Conservation (phyloP, 768 basidiomycete species). For the Rhizopogon vulgaris region DNA sequence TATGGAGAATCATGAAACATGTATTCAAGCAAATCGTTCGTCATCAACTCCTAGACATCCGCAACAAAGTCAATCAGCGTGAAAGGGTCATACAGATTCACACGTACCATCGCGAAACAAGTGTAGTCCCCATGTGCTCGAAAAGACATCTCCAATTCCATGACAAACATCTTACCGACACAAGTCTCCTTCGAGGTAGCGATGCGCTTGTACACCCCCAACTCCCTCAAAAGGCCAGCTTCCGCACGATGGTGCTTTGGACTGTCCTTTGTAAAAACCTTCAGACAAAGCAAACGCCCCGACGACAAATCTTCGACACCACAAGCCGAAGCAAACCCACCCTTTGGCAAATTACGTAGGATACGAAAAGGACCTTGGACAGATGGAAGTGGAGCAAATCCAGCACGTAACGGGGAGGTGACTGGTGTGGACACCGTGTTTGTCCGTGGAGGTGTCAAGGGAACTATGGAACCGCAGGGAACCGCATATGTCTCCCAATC, state of each 20-base stretch:
- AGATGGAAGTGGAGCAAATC: slow-evolving; percentile 11
- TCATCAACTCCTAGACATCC: slow-evolving; percentile 33
- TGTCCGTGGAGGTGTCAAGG: neutral
- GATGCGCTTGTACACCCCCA: slow-evolving; percentile 30
- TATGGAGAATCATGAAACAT: slow-evolving; percentile 17
- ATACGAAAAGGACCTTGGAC: slow-evolving; percentile 22
- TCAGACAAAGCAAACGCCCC: slow-evolving; percentile 34
- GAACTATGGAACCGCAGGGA: too few relatives aligned
- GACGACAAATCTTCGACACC: slow-evolving; percentile 19
- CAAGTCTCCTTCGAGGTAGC: slow-evolving; percentile 12
- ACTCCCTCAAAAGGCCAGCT: slow-evolving; percentile 24
- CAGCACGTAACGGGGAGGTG: neutral
- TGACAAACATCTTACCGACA: slow-evolving; percentile 30
- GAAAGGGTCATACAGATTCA: neutral
- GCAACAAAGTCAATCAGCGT: neutral
- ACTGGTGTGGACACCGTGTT: neutral
- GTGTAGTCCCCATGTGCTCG: slow-evolving; percentile 19
- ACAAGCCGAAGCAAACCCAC: slow-evolving; percentile 15
- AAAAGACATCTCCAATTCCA: slow-evolving; percentile 32
- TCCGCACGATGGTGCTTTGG: slow-evolving; percentile 6
- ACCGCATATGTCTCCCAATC: neutral
- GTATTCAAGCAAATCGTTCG: slow-evolving; percentile 28
- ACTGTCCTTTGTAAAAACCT: slow-evolving; percentile 23
- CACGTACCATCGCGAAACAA: slow-evolving; percentile 37
- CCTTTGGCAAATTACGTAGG: slow-evolving; percentile 10